A percentile compares a stretch with the other conserved stretches of the same genome.
Evolutionary conservation across 1,139 yeast species (phyloP).

Genomic region (Hemisphaericaspora lyxosophila): DNA sequence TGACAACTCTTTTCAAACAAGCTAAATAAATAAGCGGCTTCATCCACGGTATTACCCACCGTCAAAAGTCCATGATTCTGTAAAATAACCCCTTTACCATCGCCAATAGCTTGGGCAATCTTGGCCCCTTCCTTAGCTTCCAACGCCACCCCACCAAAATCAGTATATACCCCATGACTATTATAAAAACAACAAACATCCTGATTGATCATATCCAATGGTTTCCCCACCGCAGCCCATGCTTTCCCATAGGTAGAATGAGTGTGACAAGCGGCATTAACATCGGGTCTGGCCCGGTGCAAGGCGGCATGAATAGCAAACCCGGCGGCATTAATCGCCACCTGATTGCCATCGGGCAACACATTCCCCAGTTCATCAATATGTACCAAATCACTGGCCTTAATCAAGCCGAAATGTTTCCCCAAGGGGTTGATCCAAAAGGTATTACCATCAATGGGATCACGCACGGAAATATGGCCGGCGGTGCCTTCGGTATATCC

Average conservation of each 20-base stretch:
- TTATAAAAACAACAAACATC: conserved; percentile 71
- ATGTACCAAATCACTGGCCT: conserved; percentile 73
- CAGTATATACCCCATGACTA: conserved; percentile 60
- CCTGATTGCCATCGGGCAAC: conserved; percentile 61
- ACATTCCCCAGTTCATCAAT: conserved; percentile 72
- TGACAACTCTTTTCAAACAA: conserved; percentile 70
- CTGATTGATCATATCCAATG: conserved; percentile 77
- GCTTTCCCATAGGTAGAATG: conserved; percentile 78
- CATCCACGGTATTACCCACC: conserved; percentile 76
- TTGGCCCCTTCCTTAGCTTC: conserved; percentile 70
- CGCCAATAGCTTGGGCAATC: conserved; percentile 69
- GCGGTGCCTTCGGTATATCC: conserved; percentile 78
- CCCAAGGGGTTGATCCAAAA: conserved; percentile 83
- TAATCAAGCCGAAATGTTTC: conserved; percentile 66
- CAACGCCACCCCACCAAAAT: conserved; percentile 80
- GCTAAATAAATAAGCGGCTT: conserved; percentile 73
- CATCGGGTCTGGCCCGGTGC: conserved; percentile 76
- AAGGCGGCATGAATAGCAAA: conserved; percentile 77
- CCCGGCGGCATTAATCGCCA: conserved; percentile 76
- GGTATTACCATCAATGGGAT: conserved; percentile 66
- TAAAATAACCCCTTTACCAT: conserved; percentile 59
- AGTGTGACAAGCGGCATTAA: conserved; percentile 79
- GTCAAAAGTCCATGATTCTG: conserved; percentile 81
- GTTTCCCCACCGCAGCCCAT: conserved; percentile 67
- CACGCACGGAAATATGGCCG: conserved; percentile 79